Evolutionary conservation across 805 yeast genomes (phyloP).

Genomic region (Wickerhamomyces queroliae): DNA sequence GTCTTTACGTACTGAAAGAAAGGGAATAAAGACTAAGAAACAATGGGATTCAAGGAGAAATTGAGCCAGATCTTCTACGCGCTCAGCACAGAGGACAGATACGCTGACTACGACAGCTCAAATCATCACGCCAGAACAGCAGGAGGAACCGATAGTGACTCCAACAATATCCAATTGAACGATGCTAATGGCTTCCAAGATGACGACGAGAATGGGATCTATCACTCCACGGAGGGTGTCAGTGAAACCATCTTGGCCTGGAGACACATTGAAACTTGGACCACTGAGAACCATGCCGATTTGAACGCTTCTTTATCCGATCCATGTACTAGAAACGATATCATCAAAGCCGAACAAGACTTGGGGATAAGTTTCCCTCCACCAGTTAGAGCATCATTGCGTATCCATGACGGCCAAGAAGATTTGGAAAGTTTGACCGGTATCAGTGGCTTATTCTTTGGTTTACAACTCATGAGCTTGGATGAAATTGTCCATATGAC

Average conservation of each 20-base stretch:
- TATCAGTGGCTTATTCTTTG: conserved; percentile 69
- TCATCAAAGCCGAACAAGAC: conserved; percentile 80
- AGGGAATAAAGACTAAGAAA: too few species aligned
- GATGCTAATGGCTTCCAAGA: conserved; percentile 30
- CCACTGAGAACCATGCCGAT: conserved; percentile 73
- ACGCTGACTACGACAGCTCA: conserved; percentile 57
- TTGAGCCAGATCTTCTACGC: conserved; percentile 58
- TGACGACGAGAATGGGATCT: conserved; percentile 26
- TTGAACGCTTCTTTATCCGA: conserved; percentile 70
- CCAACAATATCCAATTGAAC: conserved; percentile 12
- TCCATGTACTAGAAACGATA: conserved; percentile 76
- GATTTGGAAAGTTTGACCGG: conserved; percentile 67
- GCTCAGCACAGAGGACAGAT: conserved; percentile 60
- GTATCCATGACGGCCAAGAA: conserved; percentile 89
- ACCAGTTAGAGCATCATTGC: conserved; percentile 74
- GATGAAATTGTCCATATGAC: conserved; percentile 81
- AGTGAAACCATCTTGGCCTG: conserved; percentile 76
- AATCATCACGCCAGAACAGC: conserved; percentile 26
- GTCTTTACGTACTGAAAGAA: too few species aligned
- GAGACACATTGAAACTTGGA: conserved; percentile 86
- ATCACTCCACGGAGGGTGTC: conserved; percentile 50
- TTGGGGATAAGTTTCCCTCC: conserved; percentile 68
- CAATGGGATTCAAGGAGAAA: conserved; percentile 36
- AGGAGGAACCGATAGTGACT: conserved; percentile 2
- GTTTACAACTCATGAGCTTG: conserved; percentile 71